Evolutionary conservation across 768 basidiomycete species (phyloP), one percentile per base, ranked within the genome.

Genomic region (Pholiota molesta): DNA sequence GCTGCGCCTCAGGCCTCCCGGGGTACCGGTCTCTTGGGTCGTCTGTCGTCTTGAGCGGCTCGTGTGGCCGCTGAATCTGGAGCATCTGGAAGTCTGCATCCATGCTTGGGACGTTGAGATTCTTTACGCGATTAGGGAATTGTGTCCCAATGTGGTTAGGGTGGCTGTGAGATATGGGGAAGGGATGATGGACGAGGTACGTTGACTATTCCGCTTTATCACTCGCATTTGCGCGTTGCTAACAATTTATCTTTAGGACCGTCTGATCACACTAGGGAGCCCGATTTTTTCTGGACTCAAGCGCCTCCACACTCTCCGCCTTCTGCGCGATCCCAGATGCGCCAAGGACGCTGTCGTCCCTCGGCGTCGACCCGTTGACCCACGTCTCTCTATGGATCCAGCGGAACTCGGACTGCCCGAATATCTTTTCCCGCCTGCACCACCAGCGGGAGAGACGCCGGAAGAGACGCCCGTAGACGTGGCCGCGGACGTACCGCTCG

Each of bases 51-150:
- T 59, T 73, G 14, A 55, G 60, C 19, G 70, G 65, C 68, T 71
- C 2, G 47, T 55, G 29, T 59, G 65, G 5, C 52, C 74, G 0
- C 55, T 62, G 8, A 63, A 62, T 3, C 52, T 76, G 17, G 69
- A 73, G n/a, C 65, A 64, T 4, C 52, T 76, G 17, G 70, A 74
- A n/a, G 45, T 76, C 0, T 65, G 69, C 37, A 55, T 75, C 0
- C 55, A 66, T 10, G 61, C 62, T 14, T 76, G 73, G 71, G 75
- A 76, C 35, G 65, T 72, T 1, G 75, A 76, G 61, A 60, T 75
- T 7, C 62, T 75, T 10, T 76, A 71, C 40, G 75, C 75, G 0
- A 65, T 72, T 11, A 68, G 69, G 16, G 52, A 67, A 2, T 57
- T 76, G 0, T 76, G 75, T 52, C 61, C 59, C 2, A 47, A 54